A percentile compares a stretch with the other conserved stretches of the same genome.
These are phyloP conservation scores for Elaeagnus macrophylla DNA, from an alignment of 306 rosid species.

Conservation along the genomic window DNA sequence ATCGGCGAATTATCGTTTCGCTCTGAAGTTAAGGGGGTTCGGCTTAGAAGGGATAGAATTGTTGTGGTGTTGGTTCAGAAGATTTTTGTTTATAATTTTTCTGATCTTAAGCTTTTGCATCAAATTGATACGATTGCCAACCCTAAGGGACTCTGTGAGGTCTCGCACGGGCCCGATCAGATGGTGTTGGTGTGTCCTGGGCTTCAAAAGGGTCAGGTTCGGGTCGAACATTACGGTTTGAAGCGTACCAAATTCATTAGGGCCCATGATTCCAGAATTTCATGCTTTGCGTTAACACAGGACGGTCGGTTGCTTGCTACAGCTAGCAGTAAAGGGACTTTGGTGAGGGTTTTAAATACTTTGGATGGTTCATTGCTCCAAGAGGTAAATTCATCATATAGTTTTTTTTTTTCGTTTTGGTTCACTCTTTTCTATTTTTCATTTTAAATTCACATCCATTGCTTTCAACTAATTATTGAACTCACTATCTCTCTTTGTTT, in stretches of 20 bases:
- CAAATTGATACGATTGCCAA: conserved; percentile 63
- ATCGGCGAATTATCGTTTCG: conserved; percentile 65
- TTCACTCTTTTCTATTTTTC: no score
- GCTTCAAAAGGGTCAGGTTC: conserved; percentile 69
- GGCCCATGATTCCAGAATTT: conserved; percentile 66
- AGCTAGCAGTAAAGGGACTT: conserved; percentile 68
- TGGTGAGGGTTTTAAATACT: conserved; percentile 61
- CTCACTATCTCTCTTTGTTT: no score
- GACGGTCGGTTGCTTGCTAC: conserved; percentile 71
- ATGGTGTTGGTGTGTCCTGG: conserved; percentile 72
- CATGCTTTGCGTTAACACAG: conserved; percentile 54
- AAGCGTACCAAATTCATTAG: conserved; percentile 59
- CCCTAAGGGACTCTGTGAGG: conserved; percentile 67
- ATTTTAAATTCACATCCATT: no score
- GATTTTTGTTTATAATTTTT: conserved; percentile 50
- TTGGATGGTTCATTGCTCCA: conserved; percentile 67
- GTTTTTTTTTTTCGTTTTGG: background rate
- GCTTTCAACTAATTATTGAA: no score
- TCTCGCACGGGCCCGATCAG: conserved; percentile 38
- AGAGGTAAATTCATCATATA: conserved; percentile 36
- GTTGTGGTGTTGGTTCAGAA: conserved; percentile 54
- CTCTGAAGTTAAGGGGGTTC: conserved; percentile 55
- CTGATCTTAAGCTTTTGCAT: conserved; percentile 50
- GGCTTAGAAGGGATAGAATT: conserved; percentile 54
- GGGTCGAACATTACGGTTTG: conserved; percentile 64